A percentile compares a stretch with the other conserved stretches of the same genome.
These are phyloP conservation scores for Endoconidiophora laricicola DNA, from an alignment of 2,329 filamentous ascomycete species.

Conservation along the genomic window DNA sequence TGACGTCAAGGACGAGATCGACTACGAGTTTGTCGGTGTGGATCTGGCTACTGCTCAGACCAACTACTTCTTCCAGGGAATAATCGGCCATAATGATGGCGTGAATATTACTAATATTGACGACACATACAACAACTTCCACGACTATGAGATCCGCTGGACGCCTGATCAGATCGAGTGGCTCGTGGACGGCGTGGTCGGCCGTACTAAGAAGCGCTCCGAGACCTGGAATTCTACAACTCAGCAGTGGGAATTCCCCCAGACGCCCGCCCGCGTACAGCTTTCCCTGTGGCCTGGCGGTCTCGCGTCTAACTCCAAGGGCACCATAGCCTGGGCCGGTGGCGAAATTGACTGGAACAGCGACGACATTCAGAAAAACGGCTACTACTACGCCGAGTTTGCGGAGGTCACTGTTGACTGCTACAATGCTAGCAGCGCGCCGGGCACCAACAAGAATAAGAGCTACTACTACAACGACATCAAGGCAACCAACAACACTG, in stretches of 20 bases:
- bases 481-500: conserved; percentile 55
- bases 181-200: conserved; percentile 65
- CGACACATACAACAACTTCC: conserved; percentile 61
- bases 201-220: conserved; percentile 56
- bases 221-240: conserved; percentile 76
- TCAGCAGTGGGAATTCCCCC: conserved; percentile 73
- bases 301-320: conserved; percentile 56
- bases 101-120: conserved; percentile 45
- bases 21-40: conserved; percentile 83
- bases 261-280: conserved; percentile 80
- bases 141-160: conserved; percentile 92
- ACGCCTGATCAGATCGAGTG: conserved; percentile 72
- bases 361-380: conserved; percentile 60
- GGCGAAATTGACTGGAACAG: conserved; percentile 77
- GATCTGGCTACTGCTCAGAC: conserved; percentile 68
- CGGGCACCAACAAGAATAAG: conserved; percentile 51
- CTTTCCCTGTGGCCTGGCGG: conserved; percentile 94
- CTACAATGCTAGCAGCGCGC: conserved; percentile 46
- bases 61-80: conserved; percentile 94
- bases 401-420: conserved; percentile 67
- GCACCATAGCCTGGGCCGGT: conserved; percentile 84
- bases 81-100: conserved; percentile 68
- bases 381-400: conserved; percentile 79
- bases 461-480: conserved; percentile 60
- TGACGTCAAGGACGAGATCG: conserved; percentile 95